Evolutionary conservation across 1,284 basidiomycete genomes (phyloP), one percentile per base, ranked within the genome.

Genomic region (Boletus chippewaensis): DNA sequence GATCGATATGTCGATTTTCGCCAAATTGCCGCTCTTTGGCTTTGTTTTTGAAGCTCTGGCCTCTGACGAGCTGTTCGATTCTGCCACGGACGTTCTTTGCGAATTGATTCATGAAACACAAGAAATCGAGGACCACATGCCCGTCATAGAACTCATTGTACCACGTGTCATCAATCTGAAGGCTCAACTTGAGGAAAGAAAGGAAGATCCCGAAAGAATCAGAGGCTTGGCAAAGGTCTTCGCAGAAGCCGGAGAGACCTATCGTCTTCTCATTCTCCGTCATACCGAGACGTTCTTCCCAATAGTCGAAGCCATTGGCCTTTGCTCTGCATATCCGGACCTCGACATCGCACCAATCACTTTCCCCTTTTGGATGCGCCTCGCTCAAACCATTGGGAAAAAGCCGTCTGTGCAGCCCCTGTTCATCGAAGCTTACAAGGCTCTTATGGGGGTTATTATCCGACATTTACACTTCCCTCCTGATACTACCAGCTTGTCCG

Each of bases 31-130:
- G 2, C 77, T 99, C n/a, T 88, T 98, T 63, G 70, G 76, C 10
- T 86, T 84, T 61, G 79, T 87, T 13, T 96, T 97, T 65, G 83
- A 90, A 53, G 89, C 94, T 3, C 77, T 99, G 18, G 77, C 77
- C 10, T 87, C 87, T 2, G 91, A 96, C 28, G 78, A 83, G 43
- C 78, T 99, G 10, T 99, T 99, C 64, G 96, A 99, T 63, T 70
- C 86, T 2, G 94, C 93, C 0, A 91, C 95, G 38, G 91, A 97
- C 59, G 85, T 91, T 40, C 77, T 98, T 49, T 95, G 92, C 70
- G 94, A 97, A 65, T 72, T 98, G 58, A 95, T 99, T 53, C 94
- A 98, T 69, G 96, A 99, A 69, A 99, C 96, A 0, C 95, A 98
- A 70, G 96, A 99, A 70, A 79, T 97, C 24, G 86, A 96, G 56